Evolutionary conservation across 2,329 filamentous ascomycete species (phyloP).

Genomic region (Cladophialophora immunda): DNA sequence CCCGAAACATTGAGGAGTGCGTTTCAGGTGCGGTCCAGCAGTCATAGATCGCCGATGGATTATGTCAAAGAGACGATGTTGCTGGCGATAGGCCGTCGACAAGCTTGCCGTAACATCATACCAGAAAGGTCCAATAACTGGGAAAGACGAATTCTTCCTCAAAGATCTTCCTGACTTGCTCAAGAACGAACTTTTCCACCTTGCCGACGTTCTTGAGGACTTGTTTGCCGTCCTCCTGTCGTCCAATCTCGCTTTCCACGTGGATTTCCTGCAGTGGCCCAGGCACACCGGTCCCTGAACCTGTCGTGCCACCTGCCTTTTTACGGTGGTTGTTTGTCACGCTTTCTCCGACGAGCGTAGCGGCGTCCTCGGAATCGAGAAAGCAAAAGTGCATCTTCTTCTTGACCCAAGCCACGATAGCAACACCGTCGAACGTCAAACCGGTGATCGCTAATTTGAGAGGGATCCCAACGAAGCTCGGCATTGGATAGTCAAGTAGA

Average conservation of each 20-base stretch:
- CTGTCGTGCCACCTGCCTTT: slow-evolving; percentile 36
- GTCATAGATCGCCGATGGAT: background rate
- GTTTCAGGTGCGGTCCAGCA: background rate
- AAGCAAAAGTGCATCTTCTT: slow-evolving; percentile 94
- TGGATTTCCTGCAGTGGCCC: slow-evolving; percentile 90
- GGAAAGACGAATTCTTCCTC: slow-evolving; percentile 99
- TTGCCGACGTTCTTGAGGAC: slow-evolving; percentile 98
- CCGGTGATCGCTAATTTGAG: slow-evolving; percentile 95
- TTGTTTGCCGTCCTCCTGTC: slow-evolving; percentile 89
- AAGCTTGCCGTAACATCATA: slow-evolving; percentile 57
- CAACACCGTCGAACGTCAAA: slow-evolving; percentile 92
- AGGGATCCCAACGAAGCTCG: slow-evolving; percentile 94
- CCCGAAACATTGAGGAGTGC: slow-evolving; percentile 4
- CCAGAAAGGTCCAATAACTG: slow-evolving; percentile 96
- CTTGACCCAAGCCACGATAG: slow-evolving; percentile 88
- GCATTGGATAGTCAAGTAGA: slow-evolving; percentile 96
- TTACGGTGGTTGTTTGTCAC: slow-evolving; percentile 41
- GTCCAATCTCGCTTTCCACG: slow-evolving; percentile 97
- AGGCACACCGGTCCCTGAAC: slow-evolving; percentile 56
- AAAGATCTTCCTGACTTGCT: slow-evolving; percentile 95
- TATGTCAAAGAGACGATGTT: background rate
- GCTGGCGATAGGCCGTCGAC: background rate
- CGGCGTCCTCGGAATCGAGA: slow-evolving; percentile 87
- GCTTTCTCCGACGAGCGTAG: slow-evolving; percentile 70
- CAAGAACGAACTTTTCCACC: slow-evolving; percentile 95